A percentile compares a stretch with the other conserved stretches of the same genome.
phyloP scores from a whole-genome alignment of 345 rosid species.

The Bretschneidera sinensis region DNA sequence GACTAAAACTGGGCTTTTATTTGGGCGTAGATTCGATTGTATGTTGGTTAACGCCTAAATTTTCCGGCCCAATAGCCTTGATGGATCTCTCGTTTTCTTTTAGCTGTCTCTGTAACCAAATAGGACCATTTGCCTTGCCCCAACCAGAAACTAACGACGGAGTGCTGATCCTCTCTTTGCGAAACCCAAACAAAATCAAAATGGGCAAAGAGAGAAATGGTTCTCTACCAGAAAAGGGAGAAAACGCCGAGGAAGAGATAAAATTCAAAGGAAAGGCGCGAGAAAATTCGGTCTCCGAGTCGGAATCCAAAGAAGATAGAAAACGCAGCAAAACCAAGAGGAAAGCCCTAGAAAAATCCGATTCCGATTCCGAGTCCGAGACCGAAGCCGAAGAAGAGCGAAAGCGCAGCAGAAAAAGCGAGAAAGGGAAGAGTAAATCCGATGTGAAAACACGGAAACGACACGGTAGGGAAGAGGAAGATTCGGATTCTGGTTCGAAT shows the following conservation, averaged over 20 bases:
- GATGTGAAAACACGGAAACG: conserved; percentile 33
- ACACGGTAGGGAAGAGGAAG: conserved; percentile 25
- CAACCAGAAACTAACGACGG: no score
- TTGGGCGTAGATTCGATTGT: no score
- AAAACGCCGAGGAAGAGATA: conserved; percentile 12
- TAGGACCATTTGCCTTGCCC: no score
- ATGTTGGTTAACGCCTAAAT: no score
- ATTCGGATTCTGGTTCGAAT: conserved; percentile 37
- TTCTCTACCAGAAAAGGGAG: conserved; percentile 11
- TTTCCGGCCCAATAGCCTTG: no score
- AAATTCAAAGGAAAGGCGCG: conserved; percentile 21
- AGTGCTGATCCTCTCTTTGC: no score
- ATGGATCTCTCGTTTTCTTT: no score
- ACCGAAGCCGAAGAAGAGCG: conserved; percentile 19
- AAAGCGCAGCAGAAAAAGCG: conserved; percentile 25
- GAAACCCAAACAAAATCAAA: neutral
- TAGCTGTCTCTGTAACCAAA: no score
- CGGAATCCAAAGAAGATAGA: conserved; percentile 25
- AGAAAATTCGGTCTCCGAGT: conserved; percentile 18
- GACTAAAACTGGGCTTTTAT: no score
- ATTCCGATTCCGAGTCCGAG: conserved; percentile 20
- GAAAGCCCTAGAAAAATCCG: conserved; percentile 21
- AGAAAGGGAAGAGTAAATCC: conserved; percentile 30
- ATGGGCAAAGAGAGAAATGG: conserved; percentile 27
- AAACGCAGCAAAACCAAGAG: conserved; percentile 23